Conservation (phyloP, 495 filamentous ascomycete species). For the Polyplosphaeria fusca region DNA sequence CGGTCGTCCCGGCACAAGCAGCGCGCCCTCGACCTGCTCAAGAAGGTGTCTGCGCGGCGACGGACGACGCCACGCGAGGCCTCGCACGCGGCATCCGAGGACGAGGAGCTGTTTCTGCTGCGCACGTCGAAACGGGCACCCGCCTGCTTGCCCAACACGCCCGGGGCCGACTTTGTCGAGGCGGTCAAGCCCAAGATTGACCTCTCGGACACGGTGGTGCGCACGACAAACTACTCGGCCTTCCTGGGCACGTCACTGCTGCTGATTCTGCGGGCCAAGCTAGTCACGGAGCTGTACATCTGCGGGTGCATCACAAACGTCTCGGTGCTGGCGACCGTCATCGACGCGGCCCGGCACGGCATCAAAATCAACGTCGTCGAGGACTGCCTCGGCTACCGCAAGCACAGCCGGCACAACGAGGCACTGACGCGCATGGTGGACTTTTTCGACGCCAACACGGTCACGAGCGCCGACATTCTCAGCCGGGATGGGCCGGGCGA, state of each 20-base stretch:
- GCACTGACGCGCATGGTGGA: conserved; percentile 73
- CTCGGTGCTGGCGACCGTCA: conserved; percentile 85
- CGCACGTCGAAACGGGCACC: conserved; percentile 43
- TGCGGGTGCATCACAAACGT: conserved; percentile 87
- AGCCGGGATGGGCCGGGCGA: conserved; percentile 30
- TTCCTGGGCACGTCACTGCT: conserved; percentile 72
- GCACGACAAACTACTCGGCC: conserved; percentile 86
- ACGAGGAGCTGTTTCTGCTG: conserved; percentile 63
- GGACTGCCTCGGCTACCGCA: conserved; percentile 85
- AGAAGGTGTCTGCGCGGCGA: conserved; percentile 26
- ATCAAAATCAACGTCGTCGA: conserved; percentile 80
- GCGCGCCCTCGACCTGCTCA: conserved; percentile 36
- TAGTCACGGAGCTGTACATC: conserved; percentile 88
- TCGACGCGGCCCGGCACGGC: conserved; percentile 85
- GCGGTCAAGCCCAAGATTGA: conserved; percentile 50
- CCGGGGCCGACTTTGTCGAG: conserved; percentile 66
- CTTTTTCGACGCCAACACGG: conserved; percentile 67
- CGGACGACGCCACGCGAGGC: conserved; percentile 15
- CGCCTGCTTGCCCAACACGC: conserved; percentile 59
- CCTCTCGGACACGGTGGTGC: conserved; percentile 60
- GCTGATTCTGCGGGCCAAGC: conserved; percentile 64
- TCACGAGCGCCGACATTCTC: conserved; percentile 57
- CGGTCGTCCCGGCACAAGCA: conserved; percentile 27
- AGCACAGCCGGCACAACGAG: conserved; percentile 65
- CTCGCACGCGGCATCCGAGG: conserved; percentile 37